Base-by-base conservation (phyloP, 179 eudicot genomes). In the Patellifolia procumbens region DNA sequence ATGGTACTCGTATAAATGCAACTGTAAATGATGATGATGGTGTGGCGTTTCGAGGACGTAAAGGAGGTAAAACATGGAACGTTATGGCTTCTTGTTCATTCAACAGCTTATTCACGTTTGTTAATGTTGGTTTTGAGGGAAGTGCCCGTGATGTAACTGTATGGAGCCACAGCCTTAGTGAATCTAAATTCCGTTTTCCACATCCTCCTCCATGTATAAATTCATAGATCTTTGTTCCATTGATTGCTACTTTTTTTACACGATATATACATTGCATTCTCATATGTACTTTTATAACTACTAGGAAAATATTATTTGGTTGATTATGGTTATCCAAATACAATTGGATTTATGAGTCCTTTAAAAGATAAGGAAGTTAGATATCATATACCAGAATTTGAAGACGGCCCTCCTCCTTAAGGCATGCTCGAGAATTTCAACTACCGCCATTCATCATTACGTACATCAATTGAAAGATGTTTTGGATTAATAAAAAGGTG, bases 41-140 rank as follows among this genome's bases (percentile, higher is more conserved):
- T 28, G 13, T 26, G 35, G 17, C 34, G 10, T 59, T 59, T 3
- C 2, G 37, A 28, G 35, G 35, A 11, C 6, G 20, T 17, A 28
- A 59, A 59, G 35, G 37, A 12, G 4, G 1, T 6, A 59, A 28
- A 59, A 59, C 45, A 16, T 74, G 70, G 77, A 74, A 62, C 49
- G 60, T 74, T 46, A 1, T 63, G 70, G 78, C 39, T 74, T 46
- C 29, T 13, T 74, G 71, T 29, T 74, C 63, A 20, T 74, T 74
- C 51, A 62, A 74, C 22, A 61, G 37, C 31, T 12, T 64, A 11
- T 43, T 74, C 61, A 64, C 61, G 10, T 64, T 48, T 62, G 24
- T 65, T 65, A 75, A 51, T 49, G 77, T 74, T 66, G 72, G 71
- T 13, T 75, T 59, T 20, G 63, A 75, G 32, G 63, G 78, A n/a